These are phyloP conservation scores for Apiotrichum montevideense DNA, from an alignment of 1,284 basidiomycete species.

Conservation along the genomic window DNA sequence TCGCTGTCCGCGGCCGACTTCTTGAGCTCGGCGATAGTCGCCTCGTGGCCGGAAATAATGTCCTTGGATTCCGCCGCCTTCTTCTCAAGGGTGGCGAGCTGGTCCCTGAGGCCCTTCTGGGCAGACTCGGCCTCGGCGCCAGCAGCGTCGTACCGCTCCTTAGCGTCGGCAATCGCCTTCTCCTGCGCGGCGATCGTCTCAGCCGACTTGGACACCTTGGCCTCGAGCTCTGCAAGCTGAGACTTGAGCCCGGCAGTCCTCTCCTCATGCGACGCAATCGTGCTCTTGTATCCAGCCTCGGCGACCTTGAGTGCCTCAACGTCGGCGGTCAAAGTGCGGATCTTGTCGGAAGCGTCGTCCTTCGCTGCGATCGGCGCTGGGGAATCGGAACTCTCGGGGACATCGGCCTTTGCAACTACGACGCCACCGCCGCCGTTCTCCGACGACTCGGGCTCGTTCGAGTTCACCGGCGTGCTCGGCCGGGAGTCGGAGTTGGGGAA, in stretches of 20 bases:
- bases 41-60: slow-evolving; percentile 8
- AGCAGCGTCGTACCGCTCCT: slow-evolving; percentile 14
- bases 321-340: neutral
- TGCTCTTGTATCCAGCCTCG: neutral
- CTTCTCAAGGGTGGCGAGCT: neutral
- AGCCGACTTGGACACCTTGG: neutral
- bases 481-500: too few relatives aligned
- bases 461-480: too few relatives aligned
- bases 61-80: neutral
- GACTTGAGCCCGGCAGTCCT: neutral
- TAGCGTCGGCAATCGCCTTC: slow-evolving; percentile 17
- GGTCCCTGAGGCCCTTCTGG: neutral
- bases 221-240: neutral
- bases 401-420: too few relatives aligned
- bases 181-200: slow-evolving; percentile 9
- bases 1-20: slow-evolving; percentile 15
- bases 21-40: slow-evolving; percentile 19
- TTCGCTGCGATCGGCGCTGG: neutral
- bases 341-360: neutral
- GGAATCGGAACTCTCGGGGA: too few relatives aligned
- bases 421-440: too few relatives aligned
- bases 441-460: too few relatives aligned
- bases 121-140: neutral
- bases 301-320: neutral
- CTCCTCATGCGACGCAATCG: slow-evolving; percentile 3